These are phyloP conservation scores for Phyllosticta citriasiana DNA, from an alignment of 2,329 filamentous ascomycete genomes.

Conservation along the genomic window DNA sequence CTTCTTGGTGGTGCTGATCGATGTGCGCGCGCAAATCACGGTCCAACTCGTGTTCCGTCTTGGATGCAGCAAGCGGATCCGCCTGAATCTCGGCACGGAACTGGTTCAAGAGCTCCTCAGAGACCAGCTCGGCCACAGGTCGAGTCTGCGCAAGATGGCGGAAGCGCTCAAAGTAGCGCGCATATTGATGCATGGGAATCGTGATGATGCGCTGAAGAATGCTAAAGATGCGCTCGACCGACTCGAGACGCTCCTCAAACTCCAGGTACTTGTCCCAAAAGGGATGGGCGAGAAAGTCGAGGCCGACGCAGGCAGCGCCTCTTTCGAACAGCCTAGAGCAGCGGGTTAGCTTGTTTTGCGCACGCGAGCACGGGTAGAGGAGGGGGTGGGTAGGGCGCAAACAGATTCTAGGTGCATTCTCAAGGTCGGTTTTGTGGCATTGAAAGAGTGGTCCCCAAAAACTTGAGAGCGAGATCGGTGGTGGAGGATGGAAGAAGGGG, in stretches of 20 bases:
- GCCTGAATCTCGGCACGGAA: constrained; percentile 64
- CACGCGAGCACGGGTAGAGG: constrained; percentile 16
- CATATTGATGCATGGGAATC: constrained; percentile 93
- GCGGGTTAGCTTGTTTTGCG: constrained; percentile 27
- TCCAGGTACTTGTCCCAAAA: constrained; percentile 99
- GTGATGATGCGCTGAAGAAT: constrained; percentile 75
- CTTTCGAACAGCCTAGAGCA: constrained; percentile 75
- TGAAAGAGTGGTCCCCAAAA: constrained; percentile 2
- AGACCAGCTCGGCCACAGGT: constrained; percentile 62
- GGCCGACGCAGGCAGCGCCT: constrained; percentile 70
- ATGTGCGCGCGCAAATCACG: constrained; percentile 71
- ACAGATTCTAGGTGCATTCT: constrained; percentile 22
- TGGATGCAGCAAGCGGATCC: constrained; percentile 42
- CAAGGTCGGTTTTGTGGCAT: constrained; percentile 4
- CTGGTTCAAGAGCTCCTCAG: constrained; percentile 55
- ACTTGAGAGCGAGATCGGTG: constrained; percentile 5
- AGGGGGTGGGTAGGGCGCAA: constrained; percentile 31
- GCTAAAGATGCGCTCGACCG: constrained; percentile 72
- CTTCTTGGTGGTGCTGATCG: constrained; percentile 69
- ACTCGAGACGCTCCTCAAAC: constrained; percentile 84
- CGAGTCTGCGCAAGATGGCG: constrained; percentile 63
- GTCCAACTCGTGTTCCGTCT: constrained; percentile 70
- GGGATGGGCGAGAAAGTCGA: constrained; percentile 88
- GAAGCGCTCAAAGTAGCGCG: constrained; percentile 88
- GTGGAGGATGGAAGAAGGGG: constrained; percentile 1